Conservation (phyloP, 768 basidiomycete genomes). For the Podaxis carcinomalis region DNA sequence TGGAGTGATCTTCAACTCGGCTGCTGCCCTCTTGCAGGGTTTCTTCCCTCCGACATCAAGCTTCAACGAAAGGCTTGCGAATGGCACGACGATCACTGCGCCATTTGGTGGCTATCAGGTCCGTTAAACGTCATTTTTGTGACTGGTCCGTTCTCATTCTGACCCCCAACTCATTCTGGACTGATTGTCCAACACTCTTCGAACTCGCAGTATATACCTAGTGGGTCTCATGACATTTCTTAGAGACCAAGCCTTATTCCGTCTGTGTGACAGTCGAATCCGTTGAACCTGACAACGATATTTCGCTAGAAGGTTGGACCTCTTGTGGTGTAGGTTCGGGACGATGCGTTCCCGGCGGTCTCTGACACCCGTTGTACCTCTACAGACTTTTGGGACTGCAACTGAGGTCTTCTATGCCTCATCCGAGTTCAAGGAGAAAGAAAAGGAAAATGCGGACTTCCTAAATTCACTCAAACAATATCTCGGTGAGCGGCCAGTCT, state of each 20-base stretch:
- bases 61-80: conserved; percentile 56
- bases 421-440: conserved; percentile 41
- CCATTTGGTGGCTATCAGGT: conserved; percentile 67
- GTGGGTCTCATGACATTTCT: conserved; percentile 21
- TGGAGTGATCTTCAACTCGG: conserved; percentile 62
- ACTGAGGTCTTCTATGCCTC: conserved; percentile 56
- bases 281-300: conserved; percentile 55
- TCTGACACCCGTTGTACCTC: neutral
- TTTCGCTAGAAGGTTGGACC: conserved; percentile 67
- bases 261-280: conserved; percentile 43
- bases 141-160: neutral
- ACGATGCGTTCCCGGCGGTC: neutral
- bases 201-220: conserved; percentile 24
- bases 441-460: conserved; percentile 41
- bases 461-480: conserved; percentile 44
- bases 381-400: conserved; percentile 43
- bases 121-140: neutral
- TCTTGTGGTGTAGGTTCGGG: conserved; percentile 43
- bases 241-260: conserved; percentile 4
- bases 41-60: conserved; percentile 48
- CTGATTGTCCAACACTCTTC: neutral
- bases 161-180: neutral
- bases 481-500: conserved; percentile 49
- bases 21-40: conserved; percentile 65
- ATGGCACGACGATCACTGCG: conserved; percentile 53